Conservation (phyloP, 176 grass and related monocot species). For the Juncus inflexus region DNA sequence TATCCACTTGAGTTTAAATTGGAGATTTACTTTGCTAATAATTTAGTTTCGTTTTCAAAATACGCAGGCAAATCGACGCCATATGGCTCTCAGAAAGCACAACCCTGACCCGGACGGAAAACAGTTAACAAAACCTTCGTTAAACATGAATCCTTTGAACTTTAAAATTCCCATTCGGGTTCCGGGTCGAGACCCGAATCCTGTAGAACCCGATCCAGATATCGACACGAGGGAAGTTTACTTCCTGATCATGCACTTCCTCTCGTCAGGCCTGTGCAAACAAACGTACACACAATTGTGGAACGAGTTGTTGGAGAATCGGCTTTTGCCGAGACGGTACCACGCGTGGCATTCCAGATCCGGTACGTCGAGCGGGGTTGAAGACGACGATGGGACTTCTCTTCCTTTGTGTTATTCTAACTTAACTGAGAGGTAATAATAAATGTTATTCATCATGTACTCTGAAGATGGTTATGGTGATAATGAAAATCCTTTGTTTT, state of each 20-base stretch:
- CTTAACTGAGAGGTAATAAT: conserved; percentile 70
- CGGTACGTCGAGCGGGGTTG: conserved; percentile 57
- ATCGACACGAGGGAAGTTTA: conserved; percentile 89
- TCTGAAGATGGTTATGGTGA: background rate
- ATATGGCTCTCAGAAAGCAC: conserved; percentile 68
- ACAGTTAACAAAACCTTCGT: conserved; percentile 23
- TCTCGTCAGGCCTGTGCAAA: conserved; percentile 87
- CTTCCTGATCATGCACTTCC: conserved; percentile 96
- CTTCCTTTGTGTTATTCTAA: conserved; percentile 83
- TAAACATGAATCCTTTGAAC: conserved; percentile 52
- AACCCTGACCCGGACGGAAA: conserved; percentile 35
- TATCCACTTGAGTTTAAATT: no score
- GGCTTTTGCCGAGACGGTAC: conserved; percentile 91
- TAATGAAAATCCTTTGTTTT: conserved; percentile 21
- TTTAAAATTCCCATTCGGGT: conserved; percentile 48
- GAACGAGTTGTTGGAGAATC: conserved; percentile 83
- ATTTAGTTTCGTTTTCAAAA: conserved; percentile 7
- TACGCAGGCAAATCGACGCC: conserved; percentile 13
- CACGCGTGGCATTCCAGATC: conserved; percentile 91
- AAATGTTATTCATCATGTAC: background rate
- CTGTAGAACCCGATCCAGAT: conserved; percentile 44
- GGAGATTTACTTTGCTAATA: background rate
- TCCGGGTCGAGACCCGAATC: conserved; percentile 21
- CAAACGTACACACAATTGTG: conserved; percentile 56
- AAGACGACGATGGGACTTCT: conserved; percentile 92